These are phyloP conservation scores for Amanita rimosa DNA, from an alignment of 768 basidiomycete genomes.

Conservation along the genomic window DNA sequence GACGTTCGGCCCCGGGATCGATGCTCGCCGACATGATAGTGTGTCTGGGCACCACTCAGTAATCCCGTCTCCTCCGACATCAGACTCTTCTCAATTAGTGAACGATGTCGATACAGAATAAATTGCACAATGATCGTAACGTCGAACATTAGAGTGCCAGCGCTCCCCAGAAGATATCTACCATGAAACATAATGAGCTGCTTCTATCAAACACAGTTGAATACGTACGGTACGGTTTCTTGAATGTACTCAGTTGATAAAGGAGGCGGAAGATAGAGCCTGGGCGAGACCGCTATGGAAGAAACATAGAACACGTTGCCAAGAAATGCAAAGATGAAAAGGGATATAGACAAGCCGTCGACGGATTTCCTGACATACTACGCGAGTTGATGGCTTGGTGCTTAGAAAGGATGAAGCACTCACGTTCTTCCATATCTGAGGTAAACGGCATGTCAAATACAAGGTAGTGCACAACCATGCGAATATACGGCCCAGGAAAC, in stretches of 20 bases:
- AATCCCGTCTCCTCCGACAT: slow-evolving; percentile 30
- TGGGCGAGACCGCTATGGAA: slow-evolving; percentile 76
- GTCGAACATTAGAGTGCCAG: slow-evolving; percentile 89
- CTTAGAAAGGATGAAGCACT: slow-evolving; percentile 23
- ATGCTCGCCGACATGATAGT: neutral
- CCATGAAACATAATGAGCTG: slow-evolving; percentile 1
- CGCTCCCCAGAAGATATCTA: slow-evolving; percentile 86
- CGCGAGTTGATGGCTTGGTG: neutral
- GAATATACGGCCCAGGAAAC: slow-evolving; percentile 76
- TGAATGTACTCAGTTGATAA: slow-evolving; percentile 55
- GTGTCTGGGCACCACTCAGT: slow-evolving; percentile 21
- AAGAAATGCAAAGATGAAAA: slow-evolving; percentile 89
- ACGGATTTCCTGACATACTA: slow-evolving; percentile 87
- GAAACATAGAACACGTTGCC: slow-evolving; percentile 92
- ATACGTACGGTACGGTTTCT: slow-evolving; percentile 85
- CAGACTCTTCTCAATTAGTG: neutral
- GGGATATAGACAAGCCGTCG: slow-evolving; percentile 87
- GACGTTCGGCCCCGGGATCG: slow-evolving; percentile 1
- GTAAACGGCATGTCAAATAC: slow-evolving; percentile 88
- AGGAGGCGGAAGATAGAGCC: slow-evolving; percentile 42
- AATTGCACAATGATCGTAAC: slow-evolving; percentile 84
- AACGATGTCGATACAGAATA: slow-evolving; percentile 51
- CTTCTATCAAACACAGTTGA: slow-evolving; percentile 10
- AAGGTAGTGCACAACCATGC: slow-evolving; percentile 93
- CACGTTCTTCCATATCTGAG: slow-evolving; percentile 99